A percentile compares a stretch with the other conserved stretches of the same genome.
These are phyloP conservation scores for Amanita exitialis DNA, from an alignment of 768 basidiomycete species.

Conservation along the genomic window DNA sequence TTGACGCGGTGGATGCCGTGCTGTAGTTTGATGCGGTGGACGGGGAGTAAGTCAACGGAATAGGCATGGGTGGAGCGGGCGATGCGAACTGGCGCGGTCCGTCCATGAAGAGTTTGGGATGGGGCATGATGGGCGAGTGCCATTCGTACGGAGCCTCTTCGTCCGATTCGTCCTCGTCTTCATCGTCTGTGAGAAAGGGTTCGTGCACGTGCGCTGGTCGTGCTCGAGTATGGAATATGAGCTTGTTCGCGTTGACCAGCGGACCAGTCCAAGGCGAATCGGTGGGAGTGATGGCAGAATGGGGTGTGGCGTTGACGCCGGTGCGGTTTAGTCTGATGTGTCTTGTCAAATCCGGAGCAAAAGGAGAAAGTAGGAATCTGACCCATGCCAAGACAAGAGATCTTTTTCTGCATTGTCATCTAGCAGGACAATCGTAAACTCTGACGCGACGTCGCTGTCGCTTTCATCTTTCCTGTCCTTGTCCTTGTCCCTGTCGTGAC, in stretches of 20 bases:
- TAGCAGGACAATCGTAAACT: slow-evolving; percentile 29
- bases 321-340: slow-evolving; percentile 17
- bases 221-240: slow-evolving; percentile 9
- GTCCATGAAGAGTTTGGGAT: background rate
- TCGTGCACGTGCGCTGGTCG: background rate
- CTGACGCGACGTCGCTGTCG: slow-evolving; percentile 12
- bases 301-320: slow-evolving; percentile 19
- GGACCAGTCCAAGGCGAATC: slow-evolving; percentile 33
- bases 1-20: background rate
- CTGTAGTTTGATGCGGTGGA: background rate
- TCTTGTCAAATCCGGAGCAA: background rate
- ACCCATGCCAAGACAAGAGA: slow-evolving; percentile 34
- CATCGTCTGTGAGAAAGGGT: slow-evolving; percentile 7
- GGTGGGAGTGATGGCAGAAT: slow-evolving; percentile 12
- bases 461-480: background rate
- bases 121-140: slow-evolving; percentile 17
- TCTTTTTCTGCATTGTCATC: slow-evolving; percentile 23
- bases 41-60: background rate
- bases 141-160: slow-evolving; percentile 18
- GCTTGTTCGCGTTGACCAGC: slow-evolving; percentile 22
- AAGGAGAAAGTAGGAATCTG: slow-evolving; percentile 9
- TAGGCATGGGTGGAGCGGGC: background rate
- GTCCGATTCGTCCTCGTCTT: slow-evolving; percentile 14
- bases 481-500: slow-evolving; percentile 1
- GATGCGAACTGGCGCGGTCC: background rate